A percentile compares a stretch with the other conserved stretches of the same genome.
These are phyloP conservation scores for Fonsecaea pedrosoi DNA, from an alignment of 2,329 filamentous ascomycete species.

Conservation along the genomic window DNA sequence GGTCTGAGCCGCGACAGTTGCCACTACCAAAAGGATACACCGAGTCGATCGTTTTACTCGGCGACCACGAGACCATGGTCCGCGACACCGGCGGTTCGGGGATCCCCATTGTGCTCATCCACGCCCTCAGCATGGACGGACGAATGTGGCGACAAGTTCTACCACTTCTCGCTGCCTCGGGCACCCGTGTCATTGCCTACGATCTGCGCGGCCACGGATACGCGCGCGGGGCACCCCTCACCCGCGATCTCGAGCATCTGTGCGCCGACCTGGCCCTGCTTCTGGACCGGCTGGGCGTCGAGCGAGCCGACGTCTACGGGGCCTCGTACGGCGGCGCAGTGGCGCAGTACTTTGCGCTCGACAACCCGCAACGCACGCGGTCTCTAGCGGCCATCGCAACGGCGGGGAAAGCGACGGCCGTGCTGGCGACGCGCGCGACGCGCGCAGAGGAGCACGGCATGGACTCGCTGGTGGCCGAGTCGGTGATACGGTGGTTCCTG, in stretches of 20 bases:
- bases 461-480: slow-evolving; percentile 14
- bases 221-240: background rate
- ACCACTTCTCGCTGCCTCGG: background rate
- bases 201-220: slow-evolving; percentile 22
- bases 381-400: slow-evolving; percentile 1
- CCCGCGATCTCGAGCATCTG: slow-evolving; percentile 6
- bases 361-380: slow-evolving; percentile 6
- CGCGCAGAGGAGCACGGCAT: slow-evolving; percentile 15
- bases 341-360: slow-evolving; percentile 16
- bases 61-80: slow-evolving; percentile 12
- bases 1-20: background rate
- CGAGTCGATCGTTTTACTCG: background rate
- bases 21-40: background rate
- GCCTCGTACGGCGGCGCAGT: slow-evolving; percentile 19
- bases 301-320: slow-evolving; percentile 12
- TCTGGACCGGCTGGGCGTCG: background rate
- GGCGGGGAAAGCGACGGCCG: background rate
- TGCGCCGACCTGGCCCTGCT: slow-evolving; percentile 1
- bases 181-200: slow-evolving; percentile 12
- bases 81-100: background rate
- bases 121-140: slow-evolving; percentile 15
- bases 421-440: background rate
- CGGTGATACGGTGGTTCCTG: slow-evolving; percentile 17
- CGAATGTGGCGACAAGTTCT: slow-evolving; percentile 20
- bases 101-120: slow-evolving; percentile 18